Evolutionary conservation across 1,139 yeast genomes (phyloP).

Genomic region (Blastobotrys raffinosifermentans): DNA sequence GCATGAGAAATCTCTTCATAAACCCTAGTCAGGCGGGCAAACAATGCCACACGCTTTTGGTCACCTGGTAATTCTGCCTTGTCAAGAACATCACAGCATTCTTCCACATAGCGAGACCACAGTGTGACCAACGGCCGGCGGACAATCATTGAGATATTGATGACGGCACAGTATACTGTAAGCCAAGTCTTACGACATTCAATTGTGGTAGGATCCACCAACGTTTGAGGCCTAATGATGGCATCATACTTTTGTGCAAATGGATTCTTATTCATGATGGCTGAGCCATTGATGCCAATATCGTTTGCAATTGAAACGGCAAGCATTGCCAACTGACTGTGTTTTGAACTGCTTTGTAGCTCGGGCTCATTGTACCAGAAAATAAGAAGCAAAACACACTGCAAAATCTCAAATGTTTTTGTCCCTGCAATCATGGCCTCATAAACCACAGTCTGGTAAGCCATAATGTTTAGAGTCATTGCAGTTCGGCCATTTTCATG

Average conservation of each 20-base stretch:
- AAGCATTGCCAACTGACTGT: conserved; percentile 60
- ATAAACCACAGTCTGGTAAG: conserved; percentile 50
- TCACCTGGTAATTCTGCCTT: conserved; percentile 25
- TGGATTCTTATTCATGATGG: conserved; percentile 14
- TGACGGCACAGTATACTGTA: conserved; percentile 27
- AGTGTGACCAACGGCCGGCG: conserved; percentile 26
- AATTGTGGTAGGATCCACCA: conserved; percentile 31
- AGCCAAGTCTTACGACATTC: conserved; percentile 35
- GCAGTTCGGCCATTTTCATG: conserved; percentile 33
- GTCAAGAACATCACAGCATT: conserved; percentile 50
- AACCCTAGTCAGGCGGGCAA: conserved; percentile 53
- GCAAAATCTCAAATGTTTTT: conserved; percentile 63
- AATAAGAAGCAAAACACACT: conserved; percentile 54
- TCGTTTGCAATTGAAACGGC: conserved; percentile 71
- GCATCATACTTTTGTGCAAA: conserved; percentile 24
- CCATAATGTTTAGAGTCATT: conserved; percentile 50
- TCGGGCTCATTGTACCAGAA: conserved; percentile 86
- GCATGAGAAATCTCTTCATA: conserved; percentile 50
- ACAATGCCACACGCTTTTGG: conserved; percentile 43
- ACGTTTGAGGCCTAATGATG: conserved; percentile 34
- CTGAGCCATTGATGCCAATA: conserved; percentile 56
- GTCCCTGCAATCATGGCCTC: conserved; percentile 68
- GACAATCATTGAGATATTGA: conserved; percentile 29
- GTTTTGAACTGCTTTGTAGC: conserved; percentile 69
- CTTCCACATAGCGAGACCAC: conserved; percentile 55